These are phyloP conservation scores for Eimeria maxima DNA, from an alignment of 169 alveolate genomes.

Conservation along the genomic window DNA sequence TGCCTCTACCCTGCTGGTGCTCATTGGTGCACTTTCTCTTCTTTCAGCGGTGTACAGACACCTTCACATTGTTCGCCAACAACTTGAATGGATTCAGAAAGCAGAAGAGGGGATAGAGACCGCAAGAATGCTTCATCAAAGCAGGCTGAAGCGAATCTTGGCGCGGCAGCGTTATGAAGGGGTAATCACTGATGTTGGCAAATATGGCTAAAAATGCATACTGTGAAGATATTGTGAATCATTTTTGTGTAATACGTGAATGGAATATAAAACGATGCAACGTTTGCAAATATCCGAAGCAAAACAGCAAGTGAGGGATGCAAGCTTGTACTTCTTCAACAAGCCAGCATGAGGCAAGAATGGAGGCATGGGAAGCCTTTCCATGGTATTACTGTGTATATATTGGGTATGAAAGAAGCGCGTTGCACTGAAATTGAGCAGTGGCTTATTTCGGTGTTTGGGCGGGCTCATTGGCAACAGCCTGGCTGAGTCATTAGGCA, in stretches of 20 bases:
- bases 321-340: not conserved
- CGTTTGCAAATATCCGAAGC: not conserved
- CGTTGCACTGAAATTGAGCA: not conserved
- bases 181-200: not conserved
- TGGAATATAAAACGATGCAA: not conserved
- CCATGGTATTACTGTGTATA: not conserved
- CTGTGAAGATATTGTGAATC: not conserved
- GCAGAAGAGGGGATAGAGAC: conserved; percentile 30
- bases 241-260: not conserved
- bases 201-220: not conserved
- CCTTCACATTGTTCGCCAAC: not conserved
- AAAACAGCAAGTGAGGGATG: not conserved
- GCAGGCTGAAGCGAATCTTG: not conserved
- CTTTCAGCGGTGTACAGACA: not conserved
- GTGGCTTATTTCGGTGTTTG: not conserved
- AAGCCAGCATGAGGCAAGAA: not conserved
- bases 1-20: not conserved
- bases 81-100: not conserved
- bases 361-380: not conserved
- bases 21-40: not conserved
- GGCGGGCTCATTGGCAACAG: not conserved
- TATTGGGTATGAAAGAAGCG: not conserved
- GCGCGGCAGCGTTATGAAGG: not conserved
- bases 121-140: not conserved
- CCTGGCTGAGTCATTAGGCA: not conserved